Evolutionary conservation across 257 asterid species (phyloP).

Genomic region (Cynanchum wilfordii): DNA sequence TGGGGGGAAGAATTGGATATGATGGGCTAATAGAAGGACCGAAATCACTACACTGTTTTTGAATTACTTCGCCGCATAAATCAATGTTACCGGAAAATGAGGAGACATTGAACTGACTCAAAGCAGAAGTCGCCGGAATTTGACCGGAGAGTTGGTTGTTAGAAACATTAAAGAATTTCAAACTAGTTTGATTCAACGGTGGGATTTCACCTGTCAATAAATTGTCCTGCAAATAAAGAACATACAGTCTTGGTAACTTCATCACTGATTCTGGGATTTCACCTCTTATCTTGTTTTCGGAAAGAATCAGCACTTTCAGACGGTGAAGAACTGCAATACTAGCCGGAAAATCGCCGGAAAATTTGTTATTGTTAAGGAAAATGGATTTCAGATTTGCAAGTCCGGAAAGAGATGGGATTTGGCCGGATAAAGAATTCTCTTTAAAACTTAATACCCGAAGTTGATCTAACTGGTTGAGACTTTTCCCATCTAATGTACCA

Average conservation of each 20-base stretch:
- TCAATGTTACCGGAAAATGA: constrained; percentile 49
- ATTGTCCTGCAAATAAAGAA: constrained; percentile 67
- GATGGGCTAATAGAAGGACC: constrained; percentile 54
- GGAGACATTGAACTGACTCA: constrained; percentile 48
- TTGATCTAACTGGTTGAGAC: constrained; percentile 72
- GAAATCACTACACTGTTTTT: constrained; percentile 27
- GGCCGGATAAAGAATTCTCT: constrained; percentile 59
- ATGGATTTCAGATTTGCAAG: constrained; percentile 71
- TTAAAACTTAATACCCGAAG: constrained; percentile 81
- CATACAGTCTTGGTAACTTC: constrained; percentile 44
- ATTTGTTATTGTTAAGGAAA: constrained; percentile 56
- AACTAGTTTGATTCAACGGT: constrained; percentile 49
- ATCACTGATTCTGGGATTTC: constrained; percentile 46
- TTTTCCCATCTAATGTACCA: constrained; percentile 54
- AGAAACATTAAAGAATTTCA: constrained; percentile 77
- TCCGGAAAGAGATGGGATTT: constrained; percentile 59
- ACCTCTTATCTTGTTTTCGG: constrained; percentile 57
- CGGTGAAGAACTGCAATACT: constrained; percentile 56
- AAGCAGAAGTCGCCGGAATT: constrained; percentile 47
- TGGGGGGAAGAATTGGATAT: constrained; percentile 33
- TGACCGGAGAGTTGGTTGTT: constrained; percentile 58
- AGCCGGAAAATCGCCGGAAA: constrained; percentile 59
- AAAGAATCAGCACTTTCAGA: constrained; percentile 53
- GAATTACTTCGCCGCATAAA: constrained; percentile 51
- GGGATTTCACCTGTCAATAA: constrained; percentile 62